A percentile compares a stretch with the other conserved stretches of the same genome.
phyloP scores from a whole-genome alignment of 78 protist genomes.

The Dictyostelium brefeldianum region DNA sequence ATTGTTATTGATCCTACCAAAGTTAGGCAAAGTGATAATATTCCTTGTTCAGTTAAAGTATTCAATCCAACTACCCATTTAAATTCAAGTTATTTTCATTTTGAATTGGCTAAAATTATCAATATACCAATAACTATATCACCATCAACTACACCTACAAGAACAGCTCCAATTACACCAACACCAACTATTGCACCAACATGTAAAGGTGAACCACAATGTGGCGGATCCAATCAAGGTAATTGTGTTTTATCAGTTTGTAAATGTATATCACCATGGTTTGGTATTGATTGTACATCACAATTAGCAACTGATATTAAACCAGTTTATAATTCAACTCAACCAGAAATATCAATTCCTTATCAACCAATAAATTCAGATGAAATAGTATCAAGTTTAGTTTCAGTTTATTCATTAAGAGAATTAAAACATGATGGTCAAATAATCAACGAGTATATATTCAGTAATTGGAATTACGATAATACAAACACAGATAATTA shows the following conservation, averaged over 20 bases:
- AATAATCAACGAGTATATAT: not conserved
- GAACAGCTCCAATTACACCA: not conserved
- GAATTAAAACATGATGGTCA: not conserved
- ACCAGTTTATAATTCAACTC: not conserved
- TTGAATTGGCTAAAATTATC: not conserved
- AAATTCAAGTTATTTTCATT: not conserved
- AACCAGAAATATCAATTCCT: not conserved
- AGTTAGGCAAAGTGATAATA: not conserved
- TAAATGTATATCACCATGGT: not conserved
- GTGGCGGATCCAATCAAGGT: not conserved
- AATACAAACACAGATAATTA: not conserved
- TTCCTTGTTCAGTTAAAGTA: not conserved
- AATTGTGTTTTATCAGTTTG: not conserved
- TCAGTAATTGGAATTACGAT: not conserved
- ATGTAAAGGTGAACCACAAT: not conserved
- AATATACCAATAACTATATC: not conserved
- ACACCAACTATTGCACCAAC: not conserved
- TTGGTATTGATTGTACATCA: not conserved
- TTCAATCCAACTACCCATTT: not conserved
- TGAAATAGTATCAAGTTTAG: not conserved
- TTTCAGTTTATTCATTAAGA: not conserved
- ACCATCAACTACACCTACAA: not conserved
- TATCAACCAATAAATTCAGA: not conserved
- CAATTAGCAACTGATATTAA: not conserved
- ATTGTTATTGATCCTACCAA: not conserved